Base-by-base conservation (phyloP, 805 yeast species). In the Metschnikowia corniflorae region DNA sequence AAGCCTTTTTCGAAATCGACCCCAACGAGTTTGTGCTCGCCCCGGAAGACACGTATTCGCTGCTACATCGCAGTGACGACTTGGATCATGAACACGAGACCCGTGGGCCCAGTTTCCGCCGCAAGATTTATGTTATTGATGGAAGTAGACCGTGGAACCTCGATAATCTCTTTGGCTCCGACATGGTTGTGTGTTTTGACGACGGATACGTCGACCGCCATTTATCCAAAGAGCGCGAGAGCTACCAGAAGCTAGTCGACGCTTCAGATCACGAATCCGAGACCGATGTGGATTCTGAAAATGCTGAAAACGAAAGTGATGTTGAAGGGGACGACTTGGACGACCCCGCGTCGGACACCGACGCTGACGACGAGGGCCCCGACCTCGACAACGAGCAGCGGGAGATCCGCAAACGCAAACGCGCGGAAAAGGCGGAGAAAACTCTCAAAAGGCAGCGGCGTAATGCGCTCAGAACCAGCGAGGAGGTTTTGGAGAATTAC, bases 121-220 rank as follows among this genome's bases (percentile, higher is more conserved):
- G 93, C 45, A 77, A 71, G 39, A 74, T 91, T 2, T 94, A 86
- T 51, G 75, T 94, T 8, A 71, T 93, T 38, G 99, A 93, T 60
- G 88, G 95, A 3, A 93, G 85, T 47, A 68, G 97, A 46, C 99
- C 98, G 4, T 93, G 98, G 97, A 89, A 89, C 60, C 65, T 93
- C 46, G 96, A 89, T 57, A 93, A 93, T 55, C 53, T 93, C 31
- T 89, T 85, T 68, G 96, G 95, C 1, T 80, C 91, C 6, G 77
- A 78, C 7, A 71, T 78, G 44, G 77, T 93, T 4, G 71, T 71
- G 6, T 89, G 97, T 58, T 75, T 89, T 42, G 97, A 89, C 54
- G 97, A 91, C 56, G 96, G 96, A 0, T 67, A 68, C 31, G 70
- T 84, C 2, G 85, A 81, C 21, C 75, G 71, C 23, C 78, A 75